Evolutionary conservation across 2,329 filamentous ascomycete species (phyloP), one percentile per base, ranked within the genome.

Genomic region (Botryotinia globosa): DNA sequence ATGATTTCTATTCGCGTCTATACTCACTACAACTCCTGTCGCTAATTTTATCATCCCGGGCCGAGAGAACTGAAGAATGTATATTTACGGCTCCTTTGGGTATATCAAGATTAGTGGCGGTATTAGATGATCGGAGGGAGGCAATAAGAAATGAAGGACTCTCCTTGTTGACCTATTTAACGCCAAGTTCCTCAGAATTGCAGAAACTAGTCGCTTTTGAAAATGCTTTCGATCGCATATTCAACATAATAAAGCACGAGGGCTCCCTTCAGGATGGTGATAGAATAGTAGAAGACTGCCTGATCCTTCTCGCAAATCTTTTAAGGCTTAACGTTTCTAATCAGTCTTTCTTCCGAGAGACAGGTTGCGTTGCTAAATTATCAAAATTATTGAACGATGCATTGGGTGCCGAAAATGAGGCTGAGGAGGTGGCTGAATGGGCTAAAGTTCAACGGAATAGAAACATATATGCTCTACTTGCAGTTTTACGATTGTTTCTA

Each of bases 131-230:
- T 80, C 87, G 86, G 65, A 88, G 94, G 77, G 96, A 99, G 77
- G 93, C 93, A 25, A 87, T 98, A 65, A 90, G 95, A 75, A 97
- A 97, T 82, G 93, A 97, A 83, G 94, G 90, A 7, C 87, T 99
- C 42, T 87, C 91, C n/a, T 87, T 99, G 22, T 87, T 99, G 66
- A 97, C 93, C 45, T 92, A 94, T 73, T 86, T 99, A 44, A 98
- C 96, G 0, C 93, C 94, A 44, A 91, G 90, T 0, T 97, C 95
- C 14, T 84, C 91, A 59, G 94, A 98, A 78, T 88, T 99, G 69
- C 94, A 98, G 80, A 98, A 98, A 81, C 87, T 98, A 2, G 94
- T 98, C 37, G 96, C 94, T 0, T 98, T 98, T 77, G 94, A 98
- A 79, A 95, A 94, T 85, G 93, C 94, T 0, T 98, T 98, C 78